A percentile compares a stretch with the other conserved stretches of the same genome.
Conservation (phyloP, 257 asterid genomes). For the Orobanche coerulescens region DNA sequence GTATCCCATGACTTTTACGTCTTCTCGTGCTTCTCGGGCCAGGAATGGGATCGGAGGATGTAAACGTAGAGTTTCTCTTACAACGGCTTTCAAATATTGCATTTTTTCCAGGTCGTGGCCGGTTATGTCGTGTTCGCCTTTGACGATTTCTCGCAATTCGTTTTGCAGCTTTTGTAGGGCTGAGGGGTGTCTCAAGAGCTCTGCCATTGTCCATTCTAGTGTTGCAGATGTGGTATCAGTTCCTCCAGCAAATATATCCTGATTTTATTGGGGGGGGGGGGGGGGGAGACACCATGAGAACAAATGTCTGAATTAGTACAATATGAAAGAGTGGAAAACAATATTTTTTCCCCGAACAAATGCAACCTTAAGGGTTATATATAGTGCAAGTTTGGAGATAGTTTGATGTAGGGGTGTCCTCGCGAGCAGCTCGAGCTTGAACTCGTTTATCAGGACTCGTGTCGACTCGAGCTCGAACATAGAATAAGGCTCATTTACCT, state of each 20-base stretch:
- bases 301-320: background rate
- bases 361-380: too few species aligned
- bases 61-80: conserved; percentile 34
- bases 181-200: conserved; percentile 34
- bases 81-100: conserved; percentile 39
- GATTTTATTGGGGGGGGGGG: background rate
- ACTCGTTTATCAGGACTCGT: too few species aligned
- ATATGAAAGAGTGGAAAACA: background rate
- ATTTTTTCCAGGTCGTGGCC: conserved; percentile 35
- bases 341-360: too few species aligned
- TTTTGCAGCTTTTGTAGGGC: conserved; percentile 23
- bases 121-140: conserved; percentile 23
- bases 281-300: background rate
- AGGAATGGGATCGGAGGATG: conserved; percentile 35
- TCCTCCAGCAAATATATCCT: conserved; percentile 46
- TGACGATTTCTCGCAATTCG: conserved; percentile 25
- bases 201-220: conserved; percentile 49
- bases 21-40: conserved; percentile 26
- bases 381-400: too few species aligned
- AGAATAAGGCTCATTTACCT: too few species aligned
- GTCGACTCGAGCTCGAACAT: too few species aligned
- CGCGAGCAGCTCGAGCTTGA: too few species aligned
- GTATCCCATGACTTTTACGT: conserved; percentile 31
- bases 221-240: conserved; percentile 35
- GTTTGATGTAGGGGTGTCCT: too few species aligned